phyloP scores from a whole-genome alignment of 495 filamentous ascomycete species.

The Aspergillus heteromorphus region DNA sequence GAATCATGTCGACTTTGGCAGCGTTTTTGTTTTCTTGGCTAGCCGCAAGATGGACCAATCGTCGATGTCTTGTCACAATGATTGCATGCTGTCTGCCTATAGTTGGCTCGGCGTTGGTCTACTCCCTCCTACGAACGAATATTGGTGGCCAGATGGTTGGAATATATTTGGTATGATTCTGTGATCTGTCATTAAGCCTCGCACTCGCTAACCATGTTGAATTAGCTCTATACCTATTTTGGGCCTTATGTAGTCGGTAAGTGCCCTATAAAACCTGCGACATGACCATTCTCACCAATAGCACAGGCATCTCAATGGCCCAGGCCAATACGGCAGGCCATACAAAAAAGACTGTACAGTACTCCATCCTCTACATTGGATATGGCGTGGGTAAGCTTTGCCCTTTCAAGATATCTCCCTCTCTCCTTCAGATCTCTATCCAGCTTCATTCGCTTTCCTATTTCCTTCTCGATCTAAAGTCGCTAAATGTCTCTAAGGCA shows the following conservation, averaged over 20 bases:
- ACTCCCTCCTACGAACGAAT: conserved; percentile 28
- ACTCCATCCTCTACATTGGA: conserved; percentile 26
- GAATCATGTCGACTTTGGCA: conserved; percentile 25
- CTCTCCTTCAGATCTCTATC: not conserved
- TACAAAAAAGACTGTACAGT: conserved; percentile 27
- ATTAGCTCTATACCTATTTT: conserved; percentile 32
- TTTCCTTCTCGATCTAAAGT: too few relatives aligned
- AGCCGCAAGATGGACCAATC: conserved; percentile 28
- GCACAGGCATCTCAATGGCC: conserved; percentile 23
- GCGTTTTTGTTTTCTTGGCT: conserved; percentile 31
- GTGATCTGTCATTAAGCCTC: not conserved
- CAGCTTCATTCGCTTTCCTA: not conserved
- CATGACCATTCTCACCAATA: too few relatives aligned
- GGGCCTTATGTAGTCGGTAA: conserved; percentile 31
- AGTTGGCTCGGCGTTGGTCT: conserved; percentile 30
- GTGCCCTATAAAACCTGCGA: too few relatives aligned
- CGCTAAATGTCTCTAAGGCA: conserved; percentile 29
- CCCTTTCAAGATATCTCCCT: too few relatives aligned
- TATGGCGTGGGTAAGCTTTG: conserved; percentile 23
- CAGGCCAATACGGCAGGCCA: conserved; percentile 37
- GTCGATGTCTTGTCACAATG: conserved; percentile 30
- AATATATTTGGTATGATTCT: conserved; percentile 30
- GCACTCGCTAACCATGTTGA: not conserved
- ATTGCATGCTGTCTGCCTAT: conserved; percentile 26
- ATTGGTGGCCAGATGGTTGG: conserved; percentile 31